Conservation (phyloP, 306 rosid genomes). For the Cicer judaicum region DNA sequence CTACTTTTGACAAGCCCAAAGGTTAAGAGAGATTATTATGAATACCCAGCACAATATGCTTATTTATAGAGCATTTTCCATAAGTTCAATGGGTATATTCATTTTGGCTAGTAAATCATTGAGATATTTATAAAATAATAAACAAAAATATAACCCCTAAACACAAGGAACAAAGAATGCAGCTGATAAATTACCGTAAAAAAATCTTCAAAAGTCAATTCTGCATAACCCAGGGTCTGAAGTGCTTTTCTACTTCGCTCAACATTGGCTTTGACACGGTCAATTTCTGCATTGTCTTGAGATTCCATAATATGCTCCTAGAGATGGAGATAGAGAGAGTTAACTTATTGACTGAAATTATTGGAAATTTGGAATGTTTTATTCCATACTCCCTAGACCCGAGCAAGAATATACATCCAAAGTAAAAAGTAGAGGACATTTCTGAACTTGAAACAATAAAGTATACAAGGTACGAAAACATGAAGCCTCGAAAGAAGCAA, state of each 20-base stretch:
- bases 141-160: slow-evolving; percentile 29
- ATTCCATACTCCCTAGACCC: no score
- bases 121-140: slow-evolving; percentile 24
- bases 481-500: no score
- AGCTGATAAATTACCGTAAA: slow-evolving; percentile 70
- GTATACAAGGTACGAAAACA: no score
- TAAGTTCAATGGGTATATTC: slow-evolving; percentile 12
- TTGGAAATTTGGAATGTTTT: no score
- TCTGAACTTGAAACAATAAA: no score
- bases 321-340: no score
- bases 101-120: slow-evolving; percentile 7
- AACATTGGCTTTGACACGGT: no score
- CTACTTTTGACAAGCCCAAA: slow-evolving; percentile 27
- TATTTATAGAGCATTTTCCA: slow-evolving; percentile 30
- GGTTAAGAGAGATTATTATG: slow-evolving; percentile 12
- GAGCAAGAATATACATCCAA: no score
- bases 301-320: no score
- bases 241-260: slow-evolving; percentile 86
- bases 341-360: no score
- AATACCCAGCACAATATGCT: slow-evolving; percentile 3
- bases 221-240: slow-evolving; percentile 88
- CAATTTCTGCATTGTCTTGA: no score
- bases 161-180: slow-evolving; percentile 33
- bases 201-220: slow-evolving; percentile 93
- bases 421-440: no score